These are phyloP conservation scores for Astrothelium macrocarpum DNA, from an alignment of 495 filamentous ascomycete species.

Conservation along the genomic window DNA sequence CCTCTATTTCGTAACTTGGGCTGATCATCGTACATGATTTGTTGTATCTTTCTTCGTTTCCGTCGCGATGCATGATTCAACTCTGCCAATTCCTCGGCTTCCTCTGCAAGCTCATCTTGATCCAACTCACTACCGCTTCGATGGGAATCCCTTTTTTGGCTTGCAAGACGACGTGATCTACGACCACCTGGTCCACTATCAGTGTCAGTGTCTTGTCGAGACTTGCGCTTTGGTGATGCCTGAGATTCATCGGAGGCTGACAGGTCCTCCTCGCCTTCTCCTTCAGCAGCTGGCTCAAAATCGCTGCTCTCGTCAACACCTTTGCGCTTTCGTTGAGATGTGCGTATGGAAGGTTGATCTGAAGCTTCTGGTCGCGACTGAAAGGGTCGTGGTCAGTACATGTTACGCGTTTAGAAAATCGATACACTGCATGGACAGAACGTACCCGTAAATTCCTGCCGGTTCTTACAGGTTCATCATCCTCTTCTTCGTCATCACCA, in stretches of 20 bases:
- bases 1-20: constrained; percentile 28
- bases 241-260: constrained; percentile 40
- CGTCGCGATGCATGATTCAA: constrained; percentile 47
- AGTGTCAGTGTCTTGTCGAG: constrained; percentile 36
- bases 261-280: constrained; percentile 58
- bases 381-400: constrained; percentile 27
- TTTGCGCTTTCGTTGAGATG: constrained; percentile 42
- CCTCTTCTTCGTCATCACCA: constrained; percentile 31
- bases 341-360: constrained; percentile 37
- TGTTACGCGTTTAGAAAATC: not conserved
- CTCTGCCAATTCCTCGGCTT: constrained; percentile 70
- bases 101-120: constrained; percentile 33
- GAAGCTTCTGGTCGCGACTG: constrained; percentile 37
- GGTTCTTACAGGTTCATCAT: constrained; percentile 20
- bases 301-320: constrained; percentile 64
- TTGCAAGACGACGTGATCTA: constrained; percentile 40
- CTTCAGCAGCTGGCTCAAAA: constrained; percentile 66
- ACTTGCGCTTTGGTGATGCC: constrained; percentile 37
- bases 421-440: not conserved
- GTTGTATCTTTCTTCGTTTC: not conserved
- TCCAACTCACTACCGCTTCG: constrained; percentile 29
- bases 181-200: constrained; percentile 42
- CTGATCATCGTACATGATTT: constrained; percentile 13
- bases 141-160: constrained; percentile 29
- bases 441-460: constrained; percentile 2